Percentiles rank a stretch among this genome's conserved stretches.
phyloP scores from a whole-genome alignment of 2,329 filamentous ascomycete genomes.

The Rhinocladiella similis region DNA sequence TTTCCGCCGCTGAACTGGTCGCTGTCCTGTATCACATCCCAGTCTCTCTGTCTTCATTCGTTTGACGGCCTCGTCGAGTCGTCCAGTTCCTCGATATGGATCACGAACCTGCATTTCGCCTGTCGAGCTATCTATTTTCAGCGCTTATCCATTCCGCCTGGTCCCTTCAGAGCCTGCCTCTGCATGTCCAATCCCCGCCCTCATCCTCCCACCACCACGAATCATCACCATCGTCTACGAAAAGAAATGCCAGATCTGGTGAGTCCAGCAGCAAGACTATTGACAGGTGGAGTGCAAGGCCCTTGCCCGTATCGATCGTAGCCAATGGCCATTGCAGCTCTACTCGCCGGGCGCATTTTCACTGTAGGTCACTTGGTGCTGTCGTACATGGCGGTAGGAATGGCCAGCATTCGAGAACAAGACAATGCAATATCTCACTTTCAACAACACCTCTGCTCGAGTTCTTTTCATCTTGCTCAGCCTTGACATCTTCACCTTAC shows the following conservation, averaged over 20 bases:
- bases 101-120: not conserved
- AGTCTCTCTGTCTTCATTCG: constrained; percentile 16
- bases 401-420: constrained; percentile 1
- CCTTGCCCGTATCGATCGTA: not conserved
- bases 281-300: constrained; percentile 5
- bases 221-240: constrained; percentile 12
- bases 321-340: constrained; percentile 13
- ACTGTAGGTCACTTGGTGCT: constrained; percentile 7
- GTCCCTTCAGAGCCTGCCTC: not conserved
- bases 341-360: constrained; percentile 6
- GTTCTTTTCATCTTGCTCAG: not conserved
- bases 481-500: not conserved
- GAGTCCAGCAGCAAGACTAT: constrained; percentile 12
- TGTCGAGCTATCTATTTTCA: constrained; percentile 14
- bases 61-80: not conserved
- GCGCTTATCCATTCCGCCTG: constrained; percentile 12
- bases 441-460: constrained; percentile 1
- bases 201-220: constrained; percentile 9
- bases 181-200: constrained; percentile 12
- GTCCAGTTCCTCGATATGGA: no score
- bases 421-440: constrained; percentile 8
- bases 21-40: constrained; percentile 14
- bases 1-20: constrained; percentile 6
- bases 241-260: constrained; percentile 14
- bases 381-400: not conserved